Conservation (phyloP, 768 basidiomycete species). For the Glaciozyma antarctica region DNA sequence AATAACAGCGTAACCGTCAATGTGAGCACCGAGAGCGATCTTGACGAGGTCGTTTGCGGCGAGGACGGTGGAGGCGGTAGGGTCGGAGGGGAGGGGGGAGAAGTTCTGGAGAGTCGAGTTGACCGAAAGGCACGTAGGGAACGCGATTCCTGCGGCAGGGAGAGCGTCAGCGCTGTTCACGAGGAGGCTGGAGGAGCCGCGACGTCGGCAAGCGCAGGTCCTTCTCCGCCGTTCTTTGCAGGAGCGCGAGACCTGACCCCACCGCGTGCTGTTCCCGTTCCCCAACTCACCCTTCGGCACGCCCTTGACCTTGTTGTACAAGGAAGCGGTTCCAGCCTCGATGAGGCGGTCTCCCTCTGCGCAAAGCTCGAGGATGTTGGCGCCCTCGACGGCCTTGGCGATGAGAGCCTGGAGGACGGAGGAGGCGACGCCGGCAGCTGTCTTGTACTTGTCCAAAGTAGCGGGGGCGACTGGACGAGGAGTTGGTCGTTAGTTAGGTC, state of each 20-base stretch:
- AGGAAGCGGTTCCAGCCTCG: conserved; percentile 68
- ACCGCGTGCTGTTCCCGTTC: too few species aligned
- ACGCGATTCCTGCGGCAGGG: conserved; percentile 60
- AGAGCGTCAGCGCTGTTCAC: too few species aligned
- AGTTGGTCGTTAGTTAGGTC: too few species aligned
- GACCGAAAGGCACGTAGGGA: conserved; percentile 86
- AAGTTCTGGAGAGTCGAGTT: conserved; percentile 86
- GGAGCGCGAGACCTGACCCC: too few species aligned
- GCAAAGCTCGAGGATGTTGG: conserved; percentile 78
- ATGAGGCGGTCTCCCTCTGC: conserved; percentile 86
- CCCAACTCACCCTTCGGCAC: conserved; percentile 63
- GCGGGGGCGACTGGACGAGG: conserved; percentile 22
- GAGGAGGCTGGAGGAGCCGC: not conserved
- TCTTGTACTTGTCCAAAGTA: conserved; percentile 47
- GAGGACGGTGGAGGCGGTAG: conserved; percentile 45
- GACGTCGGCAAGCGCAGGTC: not conserved
- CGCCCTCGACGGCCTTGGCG: conserved; percentile 63
- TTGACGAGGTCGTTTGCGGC: conserved; percentile 88
- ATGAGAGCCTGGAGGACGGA: conserved; percentile 77
- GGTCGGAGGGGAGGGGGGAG: conserved; percentile 79
- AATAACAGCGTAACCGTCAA: conserved; percentile 92
- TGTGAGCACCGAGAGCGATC: conserved; percentile 89
- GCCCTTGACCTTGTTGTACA: conserved; percentile 91
- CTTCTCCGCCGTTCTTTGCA: not conserved
- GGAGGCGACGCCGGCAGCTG: conserved; percentile 84